Percentiles rank a stretch among this genome's conserved stretches.
These are phyloP conservation scores for Corinectria fuckeliana DNA, from an alignment of 2,329 filamentous ascomycete species.

Conservation along the genomic window DNA sequence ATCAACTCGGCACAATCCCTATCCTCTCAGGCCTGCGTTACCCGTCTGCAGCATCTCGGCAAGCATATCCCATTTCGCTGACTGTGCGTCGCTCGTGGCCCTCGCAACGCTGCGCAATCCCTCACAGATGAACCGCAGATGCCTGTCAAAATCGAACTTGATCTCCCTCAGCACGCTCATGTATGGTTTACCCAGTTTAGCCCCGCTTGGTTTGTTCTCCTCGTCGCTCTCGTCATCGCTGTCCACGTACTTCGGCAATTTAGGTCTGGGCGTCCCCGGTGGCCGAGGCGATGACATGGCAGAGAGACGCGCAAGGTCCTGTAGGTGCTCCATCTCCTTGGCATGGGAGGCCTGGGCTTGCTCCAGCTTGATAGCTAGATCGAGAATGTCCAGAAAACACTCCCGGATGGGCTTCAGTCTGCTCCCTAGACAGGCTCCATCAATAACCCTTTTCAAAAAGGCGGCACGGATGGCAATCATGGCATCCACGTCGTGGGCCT, in stretches of 20 bases:
- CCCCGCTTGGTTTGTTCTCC: constrained; percentile 33
- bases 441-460: constrained; percentile 68
- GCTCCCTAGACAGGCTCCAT: constrained; percentile 72
- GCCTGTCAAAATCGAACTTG: constrained; percentile 66
- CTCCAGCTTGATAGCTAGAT: constrained; percentile 74
- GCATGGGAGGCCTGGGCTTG: constrained; percentile 58
- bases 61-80: constrained; percentile 77
- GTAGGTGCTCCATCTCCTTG: constrained; percentile 40
- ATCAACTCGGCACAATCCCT: constrained; percentile 26
- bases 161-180: constrained; percentile 61
- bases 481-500: constrained; percentile 75
- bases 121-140: constrained; percentile 73
- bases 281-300: constrained; percentile 23
- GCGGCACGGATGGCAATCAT: constrained; percentile 75
- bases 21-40: constrained; percentile 31
- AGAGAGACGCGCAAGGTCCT: constrained; percentile 44
- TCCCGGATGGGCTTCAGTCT: constrained; percentile 75
- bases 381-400: constrained; percentile 76
- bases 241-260: constrained; percentile 35
- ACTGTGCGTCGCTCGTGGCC: constrained; percentile 67
- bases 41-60: constrained; percentile 77
- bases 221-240: constrained; percentile 42
- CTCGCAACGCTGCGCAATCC: constrained; percentile 78
- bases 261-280: constrained; percentile 28
- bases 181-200: constrained; percentile 50